Conservation (phyloP, 2,329 filamentous ascomycete species). For the Aspergillus sp. region DNA sequence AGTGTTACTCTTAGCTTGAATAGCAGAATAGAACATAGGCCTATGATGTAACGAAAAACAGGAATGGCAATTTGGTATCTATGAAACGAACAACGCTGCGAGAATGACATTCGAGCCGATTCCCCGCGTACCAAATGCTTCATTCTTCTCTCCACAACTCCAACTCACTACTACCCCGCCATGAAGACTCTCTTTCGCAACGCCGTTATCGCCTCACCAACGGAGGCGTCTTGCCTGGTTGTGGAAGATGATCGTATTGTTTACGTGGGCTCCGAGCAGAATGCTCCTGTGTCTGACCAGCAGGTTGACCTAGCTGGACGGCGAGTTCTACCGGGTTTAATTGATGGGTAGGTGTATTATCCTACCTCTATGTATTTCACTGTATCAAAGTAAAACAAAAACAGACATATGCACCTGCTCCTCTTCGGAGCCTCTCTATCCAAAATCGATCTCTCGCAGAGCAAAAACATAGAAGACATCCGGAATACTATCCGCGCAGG, state of each 20-base stretch:
- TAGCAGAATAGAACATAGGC: background rate
- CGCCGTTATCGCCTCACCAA: conserved; percentile 10
- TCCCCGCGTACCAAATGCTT: background rate
- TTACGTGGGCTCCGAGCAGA: conserved; percentile 38
- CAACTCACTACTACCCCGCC: background rate
- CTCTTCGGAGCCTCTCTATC: conserved; percentile 47
- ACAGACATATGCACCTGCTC: conserved; percentile 40
- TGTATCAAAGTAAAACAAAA: background rate
- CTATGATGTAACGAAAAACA: conserved; percentile 3
- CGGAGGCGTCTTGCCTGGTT: conserved; percentile 29
- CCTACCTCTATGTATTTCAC: too few relatives aligned
- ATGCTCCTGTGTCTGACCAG: conserved; percentile 20
- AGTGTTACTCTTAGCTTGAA: background rate
- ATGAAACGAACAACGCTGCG: background rate
- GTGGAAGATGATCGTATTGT: conserved; percentile 41
- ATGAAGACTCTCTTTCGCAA: conserved; percentile 22
- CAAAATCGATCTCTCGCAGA: conserved; percentile 45
- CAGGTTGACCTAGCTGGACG: conserved; percentile 36
- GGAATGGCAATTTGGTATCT: conserved; percentile 8
- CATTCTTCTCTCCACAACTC: background rate
- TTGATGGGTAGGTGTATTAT: conserved; percentile 42
- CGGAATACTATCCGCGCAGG: conserved; percentile 39
- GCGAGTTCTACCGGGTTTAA: conserved; percentile 48
- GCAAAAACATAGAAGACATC: conserved; percentile 45
- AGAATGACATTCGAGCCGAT: background rate